Base-by-base conservation (phyloP, 1,284 basidiomycete species). In the Acaromyces ingoldii region DNA sequence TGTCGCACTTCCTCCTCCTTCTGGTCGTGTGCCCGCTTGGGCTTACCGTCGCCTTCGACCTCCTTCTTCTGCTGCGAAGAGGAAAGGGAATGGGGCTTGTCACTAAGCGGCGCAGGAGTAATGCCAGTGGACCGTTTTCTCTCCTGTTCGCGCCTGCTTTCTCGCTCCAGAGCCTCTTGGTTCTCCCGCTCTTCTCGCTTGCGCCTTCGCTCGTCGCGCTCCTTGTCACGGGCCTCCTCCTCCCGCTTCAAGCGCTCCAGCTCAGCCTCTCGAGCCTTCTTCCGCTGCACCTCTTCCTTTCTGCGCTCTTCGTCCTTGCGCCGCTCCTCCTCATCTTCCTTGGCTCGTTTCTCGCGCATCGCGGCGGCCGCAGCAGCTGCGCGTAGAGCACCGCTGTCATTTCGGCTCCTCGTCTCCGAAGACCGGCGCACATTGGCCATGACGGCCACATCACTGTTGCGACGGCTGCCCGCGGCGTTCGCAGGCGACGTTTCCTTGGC, bases 271-370 rank as follows among this genome's bases (percentile, higher is more conserved):
- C 33, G 36, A 15, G 38, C 52, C 53, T 37, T 48, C 41, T 15
- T 55, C 51, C 17, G 26, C 49, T 51, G 25, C 33, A 29, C 21
- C 31, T 40, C 26, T 34, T 29, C 19, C 24, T 45, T 21, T 24
- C 28, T 31, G n/a, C n/a, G n/a, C n/a, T n/a, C n/a, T n/a, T n/a
- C n/a, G n/a, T n/a, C n/a, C n/a, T n/a, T n/a, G n/a, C n/a, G n/a
- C n/a, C 22, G 51, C 49, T 62, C 38, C 28, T 51, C 46, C 28
- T 50, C 50, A 22, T 58, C 53, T 21, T 33, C 49, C 44, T 55
- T 49, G 19, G 33, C 25, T 34, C 25, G 43, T 4, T 22, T 21
- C 19, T 51, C 22, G 28, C 48, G 33, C n/a, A 13, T 17, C n/a
- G 17, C n/a, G 39, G 11, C 37, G 15, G 25, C 46, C 9, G 10